Conservation (phyloP, 345 rosid species). For the Sonneratia alba region DNA sequence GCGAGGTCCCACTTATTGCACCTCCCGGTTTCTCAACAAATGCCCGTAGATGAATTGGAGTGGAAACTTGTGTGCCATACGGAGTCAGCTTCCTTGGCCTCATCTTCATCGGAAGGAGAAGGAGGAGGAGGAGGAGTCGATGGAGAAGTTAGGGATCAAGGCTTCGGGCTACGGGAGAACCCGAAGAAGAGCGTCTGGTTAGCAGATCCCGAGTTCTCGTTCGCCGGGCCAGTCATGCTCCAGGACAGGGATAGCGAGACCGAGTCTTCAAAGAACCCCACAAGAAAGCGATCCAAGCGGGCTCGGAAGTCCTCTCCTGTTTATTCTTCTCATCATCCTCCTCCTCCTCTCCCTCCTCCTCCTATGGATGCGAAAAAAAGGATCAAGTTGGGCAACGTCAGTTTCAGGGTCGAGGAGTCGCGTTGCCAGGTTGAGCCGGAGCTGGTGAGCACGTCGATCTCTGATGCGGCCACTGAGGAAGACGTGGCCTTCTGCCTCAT, state of each 20-base stretch:
- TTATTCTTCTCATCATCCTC: not conserved
- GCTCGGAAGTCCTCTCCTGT: constrained; percentile 15
- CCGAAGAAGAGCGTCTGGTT: constrained; percentile 41
- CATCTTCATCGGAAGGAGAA: constrained; percentile 32
- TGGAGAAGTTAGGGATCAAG: constrained; percentile 11
- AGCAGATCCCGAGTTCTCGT: constrained; percentile 54
- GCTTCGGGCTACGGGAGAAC: constrained; percentile 44
- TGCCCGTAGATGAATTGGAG: constrained; percentile 12
- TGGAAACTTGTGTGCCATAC: constrained; percentile 15
- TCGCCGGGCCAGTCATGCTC: constrained; percentile 41
- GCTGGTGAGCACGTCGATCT: constrained; percentile 61
- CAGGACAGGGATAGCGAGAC: constrained; percentile 77
- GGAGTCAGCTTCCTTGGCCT: constrained; percentile 28
- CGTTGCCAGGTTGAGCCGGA: constrained; percentile 39
- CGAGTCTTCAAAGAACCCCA: constrained; percentile 59
- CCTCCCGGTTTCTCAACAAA: constrained; percentile 22
- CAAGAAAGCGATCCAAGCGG: constrained; percentile 59
- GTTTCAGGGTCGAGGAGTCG: constrained; percentile 1
- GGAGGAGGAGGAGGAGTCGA: constrained; percentile 14
- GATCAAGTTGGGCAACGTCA: not conserved
- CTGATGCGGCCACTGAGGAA: constrained; percentile 70
- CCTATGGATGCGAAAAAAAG: not conserved
- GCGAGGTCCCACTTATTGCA: constrained; percentile 73
- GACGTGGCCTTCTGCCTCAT: constrained; percentile 90
- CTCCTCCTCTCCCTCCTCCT: not conserved